A percentile compares a stretch with the other conserved stretches of the same genome.
phyloP scores from a whole-genome alignment of 495 filamentous ascomycete species.

The Aspergillus kassunensis region DNA sequence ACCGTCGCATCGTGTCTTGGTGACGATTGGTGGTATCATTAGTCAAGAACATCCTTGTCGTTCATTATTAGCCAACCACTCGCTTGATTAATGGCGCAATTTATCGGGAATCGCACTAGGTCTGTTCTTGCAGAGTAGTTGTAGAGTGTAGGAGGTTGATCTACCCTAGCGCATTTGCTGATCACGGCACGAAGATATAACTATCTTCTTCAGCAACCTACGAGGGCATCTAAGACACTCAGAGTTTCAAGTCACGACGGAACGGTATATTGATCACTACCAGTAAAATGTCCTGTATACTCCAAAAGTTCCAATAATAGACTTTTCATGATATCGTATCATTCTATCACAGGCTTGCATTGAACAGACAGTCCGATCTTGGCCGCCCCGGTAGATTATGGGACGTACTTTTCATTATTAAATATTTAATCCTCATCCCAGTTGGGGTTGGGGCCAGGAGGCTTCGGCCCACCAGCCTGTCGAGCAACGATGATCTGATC shows the following conservation, averaged over 20 bases:
- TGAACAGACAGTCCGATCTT: background rate
- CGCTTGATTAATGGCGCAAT: background rate
- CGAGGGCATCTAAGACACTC: no score
- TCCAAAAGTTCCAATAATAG: background rate
- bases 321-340: constrained; percentile 20
- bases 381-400: background rate
- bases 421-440: constrained; percentile 89
- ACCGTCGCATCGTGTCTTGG: constrained; percentile 73
- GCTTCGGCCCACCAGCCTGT: constrained; percentile 96
- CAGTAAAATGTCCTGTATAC: background rate
- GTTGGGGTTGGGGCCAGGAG: constrained; percentile 89
- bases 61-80: background rate
- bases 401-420: constrained; percentile 7
- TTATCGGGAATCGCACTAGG: constrained; percentile 36
- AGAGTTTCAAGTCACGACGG: no score
- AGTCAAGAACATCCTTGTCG: background rate
- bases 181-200: background rate
- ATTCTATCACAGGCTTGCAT: constrained; percentile 18
- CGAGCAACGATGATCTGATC: constrained; percentile 99
- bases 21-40: constrained; percentile 65
- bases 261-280: background rate
- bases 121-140: background rate
- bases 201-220: no score
- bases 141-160: background rate
- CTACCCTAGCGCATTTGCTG: background rate